Conservation (phyloP, 306 rosid genomes). For the Fragaria iinumae region DNA sequence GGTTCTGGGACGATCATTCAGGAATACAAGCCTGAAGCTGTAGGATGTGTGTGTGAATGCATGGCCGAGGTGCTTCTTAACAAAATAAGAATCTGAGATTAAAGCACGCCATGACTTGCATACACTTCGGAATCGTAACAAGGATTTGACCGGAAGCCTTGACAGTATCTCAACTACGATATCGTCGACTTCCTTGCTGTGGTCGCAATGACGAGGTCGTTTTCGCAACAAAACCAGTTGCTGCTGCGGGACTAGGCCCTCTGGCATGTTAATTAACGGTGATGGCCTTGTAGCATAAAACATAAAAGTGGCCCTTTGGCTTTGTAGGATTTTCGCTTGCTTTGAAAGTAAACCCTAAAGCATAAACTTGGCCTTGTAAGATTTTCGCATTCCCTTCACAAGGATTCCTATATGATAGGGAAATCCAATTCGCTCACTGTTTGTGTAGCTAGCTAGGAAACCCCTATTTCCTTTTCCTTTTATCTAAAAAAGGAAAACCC, state of each 20-base stretch:
- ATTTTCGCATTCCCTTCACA: no score
- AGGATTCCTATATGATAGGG: no score
- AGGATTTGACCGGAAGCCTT: neutral
- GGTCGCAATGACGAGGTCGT: neutral
- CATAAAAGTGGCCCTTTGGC: neutral
- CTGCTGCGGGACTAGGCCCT: neutral
- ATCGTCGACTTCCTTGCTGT: neutral
- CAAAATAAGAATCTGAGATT: neutral
- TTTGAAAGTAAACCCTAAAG: no score
- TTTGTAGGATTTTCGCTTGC: no score
- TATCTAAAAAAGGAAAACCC: no score
- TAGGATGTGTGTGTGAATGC: neutral
- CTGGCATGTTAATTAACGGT: neutral
- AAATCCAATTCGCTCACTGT: neutral
- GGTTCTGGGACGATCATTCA: neutral
- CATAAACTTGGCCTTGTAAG: no score
- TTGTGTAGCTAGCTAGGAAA: no score
- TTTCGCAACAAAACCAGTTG: neutral
- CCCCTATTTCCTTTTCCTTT: no score
- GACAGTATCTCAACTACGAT: neutral
- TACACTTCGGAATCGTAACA: neutral
- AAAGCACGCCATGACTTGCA: conserved; percentile 10
- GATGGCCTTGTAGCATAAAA: neutral
- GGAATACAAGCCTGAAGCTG: neutral
- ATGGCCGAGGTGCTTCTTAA: neutral